Base-by-base conservation (phyloP, 495 filamentous ascomycete genomes). In the Podospora sp. region DNA sequence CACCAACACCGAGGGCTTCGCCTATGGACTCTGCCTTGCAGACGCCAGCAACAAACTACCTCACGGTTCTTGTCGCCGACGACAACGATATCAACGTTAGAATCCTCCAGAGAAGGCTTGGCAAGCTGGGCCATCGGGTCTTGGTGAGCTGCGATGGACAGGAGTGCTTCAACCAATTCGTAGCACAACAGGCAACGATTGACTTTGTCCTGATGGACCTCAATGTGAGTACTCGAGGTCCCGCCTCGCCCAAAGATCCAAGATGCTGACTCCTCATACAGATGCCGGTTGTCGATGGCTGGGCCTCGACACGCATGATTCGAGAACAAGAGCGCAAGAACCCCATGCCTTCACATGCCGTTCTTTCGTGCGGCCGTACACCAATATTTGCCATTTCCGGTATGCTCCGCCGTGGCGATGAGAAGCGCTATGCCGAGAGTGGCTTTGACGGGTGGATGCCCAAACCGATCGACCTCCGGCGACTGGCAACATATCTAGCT, bases 71-170 rank as follows among this genome's bases (percentile, higher is more conserved):
- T 12, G 88, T 95, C 6, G 92, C 91, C 1, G 92, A 96, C 75
- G 92, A 96, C 72, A 92, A 96, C 70, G 90, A 90, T 0, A 83
- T 94, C 66, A 96, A 96, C 65, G 89, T 88, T 68, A 90, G 86
- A 66, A 94, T 95, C 68, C 78, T 95, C 6, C 81, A 88, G 68
- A 93, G 93, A 70, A 80, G 92, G 6, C 76, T 96, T 1, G 86
- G 88, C 49, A 93, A 91, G 74, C 71, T 88, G 25, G 90, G 91
- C 0, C 90, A 95, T 71, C 78, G 81, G 18, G 88, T 92, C 0
- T 69, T 82, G 20, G 72, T 92, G n/a, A 92, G 90, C 0, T 78
- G 87, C 26, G 94, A 96, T 69, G 92, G 92, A 0, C 88, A 93
- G 72, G 91, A 92, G 67, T 95, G 92, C 70, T 88, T 87, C 6